A percentile compares a stretch with the other conserved stretches of the same genome.
Conservation (phyloP, 1,284 basidiomycete genomes). For the Ceratobasidium papillatum region DNA sequence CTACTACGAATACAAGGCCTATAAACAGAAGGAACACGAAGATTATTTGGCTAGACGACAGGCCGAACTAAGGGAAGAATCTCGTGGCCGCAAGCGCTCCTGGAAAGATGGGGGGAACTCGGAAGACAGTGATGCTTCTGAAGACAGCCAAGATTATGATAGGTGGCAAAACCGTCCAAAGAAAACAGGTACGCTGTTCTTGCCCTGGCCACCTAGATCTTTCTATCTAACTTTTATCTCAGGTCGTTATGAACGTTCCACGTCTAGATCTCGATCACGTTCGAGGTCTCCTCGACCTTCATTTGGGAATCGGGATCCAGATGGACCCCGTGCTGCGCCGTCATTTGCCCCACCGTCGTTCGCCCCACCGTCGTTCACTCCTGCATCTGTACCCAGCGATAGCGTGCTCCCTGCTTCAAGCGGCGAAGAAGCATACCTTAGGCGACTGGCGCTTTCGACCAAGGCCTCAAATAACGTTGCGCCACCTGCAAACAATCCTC, state of each 20-base stretch:
- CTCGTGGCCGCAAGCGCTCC: conserved; percentile 65
- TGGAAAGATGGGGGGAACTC: conserved; percentile 69
- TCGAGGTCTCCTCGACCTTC: conserved; percentile 28
- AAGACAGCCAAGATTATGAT: conserved; percentile 67
- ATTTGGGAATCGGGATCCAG: conserved; percentile 6
- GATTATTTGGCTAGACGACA: conserved; percentile 67
- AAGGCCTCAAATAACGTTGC: conserved; percentile 55
- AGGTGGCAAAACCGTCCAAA: conserved; percentile 58
- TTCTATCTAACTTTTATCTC: conserved; percentile 51
- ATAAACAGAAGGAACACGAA: conserved; percentile 75
- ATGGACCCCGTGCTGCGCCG: conserved; percentile 43
- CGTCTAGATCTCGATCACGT: conserved; percentile 47
- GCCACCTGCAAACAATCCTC: conserved; percentile 49
- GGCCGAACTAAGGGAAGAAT: conserved; percentile 61
- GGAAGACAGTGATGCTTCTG: conserved; percentile 60
- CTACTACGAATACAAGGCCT: conserved; percentile 83
- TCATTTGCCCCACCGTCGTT: conserved; percentile 45
- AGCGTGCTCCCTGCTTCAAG: conserved; percentile 48
- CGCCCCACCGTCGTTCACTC: conserved; percentile 46
- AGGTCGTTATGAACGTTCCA: conserved; percentile 59
- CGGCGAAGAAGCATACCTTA: conserved; percentile 76
- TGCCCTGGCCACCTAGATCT: not conserved
- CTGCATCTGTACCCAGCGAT: conserved; percentile 48
- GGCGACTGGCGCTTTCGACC: conserved; percentile 66
- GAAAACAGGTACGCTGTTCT: conserved; percentile 65